Conservation (phyloP, 2,329 filamentous ascomycete genomes). For the Aspergillus hortae region DNA sequence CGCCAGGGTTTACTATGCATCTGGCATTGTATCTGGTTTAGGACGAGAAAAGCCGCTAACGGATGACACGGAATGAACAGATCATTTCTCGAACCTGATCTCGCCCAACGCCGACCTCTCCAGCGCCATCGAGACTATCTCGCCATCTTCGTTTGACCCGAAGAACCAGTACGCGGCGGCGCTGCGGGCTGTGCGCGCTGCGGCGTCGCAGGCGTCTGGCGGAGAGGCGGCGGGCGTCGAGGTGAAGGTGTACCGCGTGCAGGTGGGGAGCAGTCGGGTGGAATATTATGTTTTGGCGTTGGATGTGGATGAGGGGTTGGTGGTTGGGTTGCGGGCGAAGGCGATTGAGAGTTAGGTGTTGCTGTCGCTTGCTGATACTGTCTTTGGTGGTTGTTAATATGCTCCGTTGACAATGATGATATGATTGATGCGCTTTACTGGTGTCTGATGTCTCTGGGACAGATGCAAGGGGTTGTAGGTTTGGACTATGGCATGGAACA, state of each 20-base stretch:
- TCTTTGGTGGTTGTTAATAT: too few species aligned
- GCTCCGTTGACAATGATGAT: neutral
- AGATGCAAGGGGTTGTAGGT: neutral
- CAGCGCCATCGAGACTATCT: conserved; percentile 56
- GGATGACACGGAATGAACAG: conserved; percentile 38
- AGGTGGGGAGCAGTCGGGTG: conserved; percentile 58
- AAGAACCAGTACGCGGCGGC: conserved; percentile 60
- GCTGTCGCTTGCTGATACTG: neutral
- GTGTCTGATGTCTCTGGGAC: neutral
- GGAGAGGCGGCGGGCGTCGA: conserved; percentile 48
- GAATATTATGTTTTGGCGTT: conserved; percentile 79
- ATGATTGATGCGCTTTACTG: neutral
- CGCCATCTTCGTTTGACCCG: conserved; percentile 69
- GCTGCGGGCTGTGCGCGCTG: conserved; percentile 52
- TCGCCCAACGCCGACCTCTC: conserved; percentile 27
- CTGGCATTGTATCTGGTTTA: too few species aligned
- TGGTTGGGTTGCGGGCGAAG: conserved; percentile 76
- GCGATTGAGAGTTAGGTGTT: conserved; percentile 64
- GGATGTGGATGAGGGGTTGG: conserved; percentile 53
- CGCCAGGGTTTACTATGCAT: too few species aligned
- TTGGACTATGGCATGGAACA: too few species aligned
- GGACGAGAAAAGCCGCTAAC: neutral
- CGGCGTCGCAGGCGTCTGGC: conserved; percentile 17
- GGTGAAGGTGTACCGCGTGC: conserved; percentile 71
- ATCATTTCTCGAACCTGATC: conserved; percentile 67